Evolutionary conservation across 805 yeast genomes (phyloP).

Genomic region (Candida jianshihensis): DNA sequence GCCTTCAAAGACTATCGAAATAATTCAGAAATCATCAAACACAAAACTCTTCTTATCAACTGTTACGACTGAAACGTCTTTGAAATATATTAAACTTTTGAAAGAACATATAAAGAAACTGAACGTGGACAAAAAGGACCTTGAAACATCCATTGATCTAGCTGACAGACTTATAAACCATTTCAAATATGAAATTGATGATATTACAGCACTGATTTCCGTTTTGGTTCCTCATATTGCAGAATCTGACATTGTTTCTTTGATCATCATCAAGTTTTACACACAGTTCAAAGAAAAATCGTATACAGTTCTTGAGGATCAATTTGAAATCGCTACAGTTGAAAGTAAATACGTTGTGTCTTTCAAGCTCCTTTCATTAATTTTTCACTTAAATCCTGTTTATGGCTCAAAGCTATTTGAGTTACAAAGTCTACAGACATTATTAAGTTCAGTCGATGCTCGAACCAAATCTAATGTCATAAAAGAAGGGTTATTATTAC

Average conservation of each 20-base stretch:
- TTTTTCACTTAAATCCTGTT: conserved; percentile 10
- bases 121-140: conserved; percentile 2
- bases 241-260: conserved; percentile 3
- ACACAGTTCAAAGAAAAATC: conserved; percentile 5
- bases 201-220: conserved; percentile 8
- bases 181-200: conserved; percentile 16
- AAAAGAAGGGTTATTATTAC: conserved; percentile 24
- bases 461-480: conserved; percentile 10
- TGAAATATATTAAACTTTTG: conserved; percentile 6
- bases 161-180: conserved; percentile 22
- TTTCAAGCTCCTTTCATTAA: conserved; percentile 11
- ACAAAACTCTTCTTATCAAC: conserved; percentile 1
- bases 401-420: conserved; percentile 17
- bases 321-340: conserved; percentile 16
- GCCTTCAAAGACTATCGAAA: conserved; percentile 1
- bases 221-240: conserved; percentile 9
- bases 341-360: conserved; percentile 20
- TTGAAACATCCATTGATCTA: conserved; percentile 16
- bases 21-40: conserved; percentile 1
- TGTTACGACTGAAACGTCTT: conserved; percentile 5
- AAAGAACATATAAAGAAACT: conserved; percentile 3
- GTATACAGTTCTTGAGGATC: conserved; percentile 11
- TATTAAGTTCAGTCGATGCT: conserved; percentile 14
- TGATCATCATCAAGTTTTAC: conserved; percentile 11
- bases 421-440: conserved; percentile 21